Evolutionary conservation across 2,329 filamentous ascomycete genomes (phyloP).

Genomic region (Botrytis porri): DNA sequence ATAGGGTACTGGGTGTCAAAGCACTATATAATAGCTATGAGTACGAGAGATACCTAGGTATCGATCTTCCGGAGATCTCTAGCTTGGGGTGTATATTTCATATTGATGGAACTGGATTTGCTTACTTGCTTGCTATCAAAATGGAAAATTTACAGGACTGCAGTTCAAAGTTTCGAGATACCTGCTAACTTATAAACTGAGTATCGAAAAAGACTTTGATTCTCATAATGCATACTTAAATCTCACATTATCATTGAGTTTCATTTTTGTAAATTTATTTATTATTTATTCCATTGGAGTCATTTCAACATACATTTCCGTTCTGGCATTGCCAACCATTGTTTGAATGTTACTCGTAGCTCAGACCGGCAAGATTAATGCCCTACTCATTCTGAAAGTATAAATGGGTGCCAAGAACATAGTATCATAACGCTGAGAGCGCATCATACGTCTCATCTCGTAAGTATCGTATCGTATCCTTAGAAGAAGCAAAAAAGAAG

Average conservation of each 20-base stretch:
- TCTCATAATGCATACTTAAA: not conserved
- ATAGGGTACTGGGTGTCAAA: not conserved
- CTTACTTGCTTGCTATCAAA: not conserved
- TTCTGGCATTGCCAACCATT: not conserved
- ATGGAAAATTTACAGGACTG: not conserved
- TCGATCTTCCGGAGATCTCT: not conserved
- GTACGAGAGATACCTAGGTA: not conserved
- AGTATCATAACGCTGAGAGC: not conserved
- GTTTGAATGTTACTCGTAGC: not conserved
- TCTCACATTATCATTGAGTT: not conserved
- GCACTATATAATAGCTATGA: not conserved
- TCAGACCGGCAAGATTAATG: not conserved
- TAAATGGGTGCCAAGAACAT: not conserved
- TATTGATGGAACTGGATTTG: not conserved
- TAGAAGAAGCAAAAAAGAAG: not conserved
- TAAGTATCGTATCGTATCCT: not conserved
- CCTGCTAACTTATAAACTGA: not conserved
- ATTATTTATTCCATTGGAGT: too few species aligned
- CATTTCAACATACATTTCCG: not conserved
- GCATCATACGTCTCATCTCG: not conserved
- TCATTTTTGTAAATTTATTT: not conserved
- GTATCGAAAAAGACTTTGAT: not conserved
- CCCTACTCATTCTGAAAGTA: not conserved
- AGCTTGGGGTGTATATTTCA: not conserved
- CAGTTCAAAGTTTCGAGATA: too few species aligned